A percentile compares a stretch with the other conserved stretches of the same genome.
phyloP scores from a whole-genome alignment of 2,329 filamentous ascomycete species.

The Fusarium temperatum region DNA sequence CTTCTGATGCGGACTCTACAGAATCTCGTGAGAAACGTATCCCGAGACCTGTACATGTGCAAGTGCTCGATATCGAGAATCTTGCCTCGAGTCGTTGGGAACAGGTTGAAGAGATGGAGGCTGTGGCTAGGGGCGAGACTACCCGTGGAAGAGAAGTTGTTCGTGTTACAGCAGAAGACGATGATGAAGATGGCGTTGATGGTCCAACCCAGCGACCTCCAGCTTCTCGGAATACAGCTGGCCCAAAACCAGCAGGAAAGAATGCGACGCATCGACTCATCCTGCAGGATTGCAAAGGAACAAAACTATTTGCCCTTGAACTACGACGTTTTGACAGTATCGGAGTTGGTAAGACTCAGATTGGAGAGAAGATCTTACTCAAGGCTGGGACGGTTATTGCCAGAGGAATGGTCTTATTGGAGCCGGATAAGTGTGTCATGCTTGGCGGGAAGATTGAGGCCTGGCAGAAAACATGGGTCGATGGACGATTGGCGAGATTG shows the following conservation, averaged over 20 bases:
- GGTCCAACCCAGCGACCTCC: slow-evolving; percentile 40
- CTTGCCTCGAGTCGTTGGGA: slow-evolving; percentile 83
- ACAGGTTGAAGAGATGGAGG: slow-evolving; percentile 84
- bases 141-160: slow-evolving; percentile 84
- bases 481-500: slow-evolving; percentile 74
- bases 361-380: slow-evolving; percentile 85
- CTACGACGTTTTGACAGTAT: slow-evolving; percentile 72
- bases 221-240: slow-evolving; percentile 12
- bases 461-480: slow-evolving; percentile 81
- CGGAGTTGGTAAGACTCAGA: slow-evolving; percentile 69
- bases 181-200: slow-evolving; percentile 59
- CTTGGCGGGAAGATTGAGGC: slow-evolving; percentile 89
- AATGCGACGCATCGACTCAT: slow-evolving; percentile 80
- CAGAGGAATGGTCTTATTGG: slow-evolving; percentile 81
- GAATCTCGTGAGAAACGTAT: slow-evolving; percentile 66
- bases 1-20: slow-evolving; percentile 63
- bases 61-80: slow-evolving; percentile 88
- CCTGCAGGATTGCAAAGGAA: slow-evolving; percentile 80
- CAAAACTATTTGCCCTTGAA: slow-evolving; percentile 77
- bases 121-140: slow-evolving; percentile 75
- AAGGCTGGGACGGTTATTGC: slow-evolving; percentile 71
- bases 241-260: slow-evolving; percentile 41
- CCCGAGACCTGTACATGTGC: slow-evolving; percentile 72
- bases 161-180: slow-evolving; percentile 62
- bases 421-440: slow-evolving; percentile 72